Conservation (phyloP, 2,329 filamentous ascomycete genomes). For the Tolypocladium pustulatum region DNA sequence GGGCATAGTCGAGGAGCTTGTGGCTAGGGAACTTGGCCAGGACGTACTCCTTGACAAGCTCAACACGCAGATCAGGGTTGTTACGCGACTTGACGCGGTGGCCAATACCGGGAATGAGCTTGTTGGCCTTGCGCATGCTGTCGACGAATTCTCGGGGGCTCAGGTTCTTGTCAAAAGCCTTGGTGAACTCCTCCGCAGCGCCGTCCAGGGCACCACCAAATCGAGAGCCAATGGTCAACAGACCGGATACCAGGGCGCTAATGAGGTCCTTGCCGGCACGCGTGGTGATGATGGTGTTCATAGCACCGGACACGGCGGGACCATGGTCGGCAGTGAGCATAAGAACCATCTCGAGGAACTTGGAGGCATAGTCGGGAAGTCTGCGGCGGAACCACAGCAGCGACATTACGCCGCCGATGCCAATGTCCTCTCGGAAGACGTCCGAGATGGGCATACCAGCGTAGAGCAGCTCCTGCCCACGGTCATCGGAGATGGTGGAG, state of each 20-base stretch:
- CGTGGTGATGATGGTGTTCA: conserved; percentile 99
- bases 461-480: conserved; percentile 97
- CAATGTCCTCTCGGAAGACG: conserved; percentile 97
- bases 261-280: conserved; percentile 99
- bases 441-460: conserved; percentile 99
- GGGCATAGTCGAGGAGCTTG: conserved; percentile 97
- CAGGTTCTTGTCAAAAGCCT: conserved; percentile 95
- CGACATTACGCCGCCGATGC: conserved; percentile 99
- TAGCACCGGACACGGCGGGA: conserved; percentile 96
- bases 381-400: conserved; percentile 98
- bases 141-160: conserved; percentile 98
- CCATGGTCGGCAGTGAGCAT: conserved; percentile 99
- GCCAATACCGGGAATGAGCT: conserved; percentile 98
- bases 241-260: conserved; percentile 87
- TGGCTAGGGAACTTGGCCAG: conserved; percentile 93
- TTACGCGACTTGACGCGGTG: conserved; percentile 99
- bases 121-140: conserved; percentile 99
- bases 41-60: conserved; percentile 98
- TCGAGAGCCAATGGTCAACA: conserved; percentile 93
- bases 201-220: conserved; percentile 98
- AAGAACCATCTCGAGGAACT: conserved; percentile 99
- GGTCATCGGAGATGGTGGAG: conserved; percentile 98
- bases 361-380: conserved; percentile 90
- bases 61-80: conserved; percentile 98
- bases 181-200: conserved; percentile 96